Conservation (phyloP, 305 asterid species). For the Solanum hybrid region DNA sequence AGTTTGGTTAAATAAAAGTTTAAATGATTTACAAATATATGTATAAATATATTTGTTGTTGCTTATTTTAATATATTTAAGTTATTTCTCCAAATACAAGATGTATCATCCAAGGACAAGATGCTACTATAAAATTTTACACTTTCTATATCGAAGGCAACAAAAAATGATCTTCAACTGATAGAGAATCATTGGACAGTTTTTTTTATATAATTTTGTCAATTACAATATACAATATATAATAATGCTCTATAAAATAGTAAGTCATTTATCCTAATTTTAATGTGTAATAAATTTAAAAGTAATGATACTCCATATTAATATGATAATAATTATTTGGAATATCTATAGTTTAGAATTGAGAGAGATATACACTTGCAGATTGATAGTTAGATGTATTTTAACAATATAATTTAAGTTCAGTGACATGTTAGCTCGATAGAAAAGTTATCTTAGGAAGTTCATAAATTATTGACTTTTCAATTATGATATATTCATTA, state of each 20-base stretch:
- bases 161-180: background rate
- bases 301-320: background rate
- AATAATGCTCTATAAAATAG: background rate
- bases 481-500: background rate
- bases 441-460: background rate
- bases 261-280: background rate
- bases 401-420: background rate
- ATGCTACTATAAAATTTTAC: background rate
- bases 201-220: background rate
- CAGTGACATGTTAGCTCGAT: background rate
- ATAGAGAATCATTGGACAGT: background rate
- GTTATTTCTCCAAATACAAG: background rate
- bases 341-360: background rate
- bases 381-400: background rate
- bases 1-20: background rate
- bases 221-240: background rate
- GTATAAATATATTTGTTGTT: too few relatives aligned
- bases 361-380: background rate
- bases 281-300: background rate
- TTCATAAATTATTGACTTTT: background rate
- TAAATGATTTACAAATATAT: background rate
- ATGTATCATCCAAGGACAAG: background rate
- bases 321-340: background rate
- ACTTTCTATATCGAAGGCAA: background rate
- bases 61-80: background rate